phyloP scores from a whole-genome alignment of 768 basidiomycete genomes.

The Boletus coccyginus region DNA sequence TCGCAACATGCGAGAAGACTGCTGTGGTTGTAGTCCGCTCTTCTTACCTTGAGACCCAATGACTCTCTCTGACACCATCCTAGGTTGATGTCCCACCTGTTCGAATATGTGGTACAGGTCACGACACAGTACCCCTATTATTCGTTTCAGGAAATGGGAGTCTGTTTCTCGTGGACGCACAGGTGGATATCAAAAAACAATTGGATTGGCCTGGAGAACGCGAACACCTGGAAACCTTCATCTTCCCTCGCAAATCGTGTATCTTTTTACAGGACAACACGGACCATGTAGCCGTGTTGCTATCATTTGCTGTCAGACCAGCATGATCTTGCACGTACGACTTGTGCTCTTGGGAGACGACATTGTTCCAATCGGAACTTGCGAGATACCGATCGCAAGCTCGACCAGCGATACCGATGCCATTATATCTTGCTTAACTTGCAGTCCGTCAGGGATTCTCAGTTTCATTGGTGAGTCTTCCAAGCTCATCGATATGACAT shows the following conservation, averaged over 20 bases:
- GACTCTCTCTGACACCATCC: constrained; percentile 8
- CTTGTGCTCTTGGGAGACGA: constrained; percentile 20
- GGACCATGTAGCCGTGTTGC: constrained; percentile 2
- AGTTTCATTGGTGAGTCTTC: constrained; percentile 46
- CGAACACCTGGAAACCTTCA: constrained; percentile 27
- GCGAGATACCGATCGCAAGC: constrained; percentile 21
- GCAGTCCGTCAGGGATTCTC: constrained; percentile 46
- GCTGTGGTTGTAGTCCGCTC: constrained; percentile 48
- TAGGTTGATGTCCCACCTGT: constrained; percentile 46
- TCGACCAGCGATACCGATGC: background rate
- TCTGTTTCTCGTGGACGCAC: constrained; percentile 31
- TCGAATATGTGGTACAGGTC: constrained; percentile 35
- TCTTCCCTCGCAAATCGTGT: constrained; percentile 29
- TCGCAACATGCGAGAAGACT: constrained; percentile 38
- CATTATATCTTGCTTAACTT: constrained; percentile 17
- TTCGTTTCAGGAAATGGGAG: constrained; percentile 34
- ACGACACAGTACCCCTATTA: constrained; percentile 26
- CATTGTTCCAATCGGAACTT: constrained; percentile 13
- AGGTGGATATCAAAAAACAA: constrained; percentile 25
- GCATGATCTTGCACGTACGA: constrained; percentile 19
- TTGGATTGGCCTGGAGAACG: constrained; percentile 27
- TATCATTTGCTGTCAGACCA: constrained; percentile 24
- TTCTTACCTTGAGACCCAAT: background rate
- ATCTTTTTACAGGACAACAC: constrained; percentile 25
- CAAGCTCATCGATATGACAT: background rate